phyloP scores from a whole-genome alignment of 176 grass and related monocot genomes.

The Tillandsia fasciculata region DNA sequence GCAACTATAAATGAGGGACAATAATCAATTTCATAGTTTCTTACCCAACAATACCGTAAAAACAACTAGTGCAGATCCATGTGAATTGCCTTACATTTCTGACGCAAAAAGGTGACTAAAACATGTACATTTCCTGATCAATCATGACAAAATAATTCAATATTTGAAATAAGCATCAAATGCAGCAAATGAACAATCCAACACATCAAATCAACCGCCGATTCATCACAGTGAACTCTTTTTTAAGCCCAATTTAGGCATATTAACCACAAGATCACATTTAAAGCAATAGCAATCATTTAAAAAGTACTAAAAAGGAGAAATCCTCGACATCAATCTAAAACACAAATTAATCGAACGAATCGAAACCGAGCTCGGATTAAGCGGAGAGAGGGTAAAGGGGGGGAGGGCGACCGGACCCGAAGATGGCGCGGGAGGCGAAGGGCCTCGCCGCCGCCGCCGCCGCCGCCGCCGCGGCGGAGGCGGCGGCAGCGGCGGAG shows the following conservation, averaged over 20 bases:
- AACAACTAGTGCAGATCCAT: too few relatives aligned
- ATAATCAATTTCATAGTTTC: too few relatives aligned
- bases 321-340: background rate
- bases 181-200: too few relatives aligned
- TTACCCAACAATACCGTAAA: too few relatives aligned
- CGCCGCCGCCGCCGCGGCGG: background rate
- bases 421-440: background rate
- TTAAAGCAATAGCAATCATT: background rate
- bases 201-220: too few relatives aligned
- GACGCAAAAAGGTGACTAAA: too few relatives aligned
- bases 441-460: background rate
- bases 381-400: background rate
- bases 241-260: background rate
- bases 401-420: background rate
- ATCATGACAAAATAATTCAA: too few relatives aligned
- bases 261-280: background rate
- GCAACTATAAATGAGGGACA: too few relatives aligned
- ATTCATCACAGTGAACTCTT: background rate
- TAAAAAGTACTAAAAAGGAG: background rate
- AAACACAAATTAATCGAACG: background rate
- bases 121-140: too few relatives aligned
- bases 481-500: conserved; percentile 1
- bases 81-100: too few relatives aligned
- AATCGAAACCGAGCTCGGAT: background rate
- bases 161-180: background rate